Percentiles rank a stretch among this genome's conserved stretches.
phyloP scores from a whole-genome alignment of 805 yeast genomes.

The Lipomyces mesembrius region DNA sequence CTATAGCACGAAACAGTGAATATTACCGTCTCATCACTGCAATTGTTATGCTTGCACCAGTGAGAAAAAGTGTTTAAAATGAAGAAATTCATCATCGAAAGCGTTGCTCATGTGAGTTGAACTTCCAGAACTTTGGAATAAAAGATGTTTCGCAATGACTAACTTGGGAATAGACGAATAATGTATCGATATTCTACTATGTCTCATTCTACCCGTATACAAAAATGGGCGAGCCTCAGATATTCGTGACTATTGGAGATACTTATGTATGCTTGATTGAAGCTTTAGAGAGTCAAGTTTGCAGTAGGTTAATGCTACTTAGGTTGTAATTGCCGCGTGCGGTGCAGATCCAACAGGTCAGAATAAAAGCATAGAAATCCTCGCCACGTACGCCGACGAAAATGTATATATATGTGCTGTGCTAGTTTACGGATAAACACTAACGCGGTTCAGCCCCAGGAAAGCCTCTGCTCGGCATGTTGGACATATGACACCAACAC shows the following conservation, averaged over 20 bases:
- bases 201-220: constrained; percentile 26
- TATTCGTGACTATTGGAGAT: constrained; percentile 32
- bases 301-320: neutral
- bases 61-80: neutral
- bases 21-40: neutral
- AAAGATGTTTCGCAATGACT: neutral
- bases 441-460: constrained; percentile 22
- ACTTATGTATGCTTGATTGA: constrained; percentile 16
- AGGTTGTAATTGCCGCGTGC: constrained; percentile 24
- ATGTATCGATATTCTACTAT: constrained; percentile 27
- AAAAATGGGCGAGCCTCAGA: constrained; percentile 14
- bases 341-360: constrained; percentile 5
- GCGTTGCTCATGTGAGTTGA: constrained; percentile 17
- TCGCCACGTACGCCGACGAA: constrained; percentile 28
- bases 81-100: constrained; percentile 18
- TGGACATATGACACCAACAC: constrained; percentile 25
- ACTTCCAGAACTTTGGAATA: neutral
- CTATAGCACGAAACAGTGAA: neutral
- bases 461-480: constrained; percentile 31
- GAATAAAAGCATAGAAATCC: constrained; percentile 11
- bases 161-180: constrained; percentile 11
- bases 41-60: neutral
- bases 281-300: neutral
- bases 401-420: constrained; percentile 15
- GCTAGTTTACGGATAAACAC: neutral